Evolutionary conservation across 139 green algal species (phyloP).

Genomic region (Asterochloris sp.): DNA sequence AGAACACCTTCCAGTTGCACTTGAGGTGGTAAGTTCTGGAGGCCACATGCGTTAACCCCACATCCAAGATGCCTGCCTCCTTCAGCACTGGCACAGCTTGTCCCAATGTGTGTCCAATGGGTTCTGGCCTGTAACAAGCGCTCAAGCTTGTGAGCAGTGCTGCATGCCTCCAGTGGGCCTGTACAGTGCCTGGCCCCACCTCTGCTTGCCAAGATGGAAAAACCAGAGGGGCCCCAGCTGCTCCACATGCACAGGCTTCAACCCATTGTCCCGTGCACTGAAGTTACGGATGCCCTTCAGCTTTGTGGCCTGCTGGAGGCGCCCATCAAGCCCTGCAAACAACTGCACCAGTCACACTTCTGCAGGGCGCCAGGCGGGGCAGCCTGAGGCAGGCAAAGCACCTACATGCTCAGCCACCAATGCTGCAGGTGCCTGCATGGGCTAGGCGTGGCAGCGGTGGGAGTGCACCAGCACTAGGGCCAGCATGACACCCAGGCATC

Average conservation of each 20-base stretch:
- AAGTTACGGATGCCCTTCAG: conserved; percentile 54
- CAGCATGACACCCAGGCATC: too few relatives aligned
- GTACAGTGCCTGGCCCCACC: neutral
- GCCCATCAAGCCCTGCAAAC: conserved; percentile 30
- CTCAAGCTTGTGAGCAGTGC: neutral
- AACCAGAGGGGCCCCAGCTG: conserved; percentile 36
- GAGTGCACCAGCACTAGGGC: too few relatives aligned
- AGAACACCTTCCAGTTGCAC: conserved; percentile 75
- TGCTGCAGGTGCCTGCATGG: too few relatives aligned
- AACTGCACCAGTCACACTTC: too few relatives aligned
- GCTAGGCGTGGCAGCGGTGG: too few relatives aligned
- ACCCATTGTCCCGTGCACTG: conserved; percentile 31
- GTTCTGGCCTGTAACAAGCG: neutral
- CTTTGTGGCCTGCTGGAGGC: conserved; percentile 36
- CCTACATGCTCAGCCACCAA: too few relatives aligned
- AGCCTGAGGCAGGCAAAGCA: too few relatives aligned
- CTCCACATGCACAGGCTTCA: conserved; percentile 29
- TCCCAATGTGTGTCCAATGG: conserved; percentile 4
- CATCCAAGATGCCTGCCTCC: conserved; percentile 17
- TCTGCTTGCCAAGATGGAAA: conserved; percentile 13
- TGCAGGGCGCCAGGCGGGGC: neutral
- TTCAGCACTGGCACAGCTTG: conserved; percentile 6
- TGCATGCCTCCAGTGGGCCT: neutral
- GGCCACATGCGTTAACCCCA: conserved; percentile 34
- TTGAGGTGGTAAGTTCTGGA: conserved; percentile 35